These are phyloP conservation scores for Pseudogymnoascus sp. DNA, from an alignment of 2,329 filamentous ascomycete species.

Conservation along the genomic window DNA sequence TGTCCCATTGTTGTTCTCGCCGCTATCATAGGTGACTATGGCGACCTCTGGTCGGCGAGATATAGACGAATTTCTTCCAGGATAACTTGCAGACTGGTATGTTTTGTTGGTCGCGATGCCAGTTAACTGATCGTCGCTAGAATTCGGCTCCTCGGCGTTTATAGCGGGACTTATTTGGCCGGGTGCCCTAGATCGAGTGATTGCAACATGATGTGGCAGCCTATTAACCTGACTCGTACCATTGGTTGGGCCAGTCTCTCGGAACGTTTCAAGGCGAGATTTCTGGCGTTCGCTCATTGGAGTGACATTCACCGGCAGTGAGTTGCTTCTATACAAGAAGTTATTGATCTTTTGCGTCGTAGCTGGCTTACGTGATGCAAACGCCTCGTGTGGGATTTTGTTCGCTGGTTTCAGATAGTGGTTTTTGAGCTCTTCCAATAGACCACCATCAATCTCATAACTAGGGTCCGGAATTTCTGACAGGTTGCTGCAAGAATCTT, in stretches of 20 bases:
- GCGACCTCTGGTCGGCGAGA: background rate
- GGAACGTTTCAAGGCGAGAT: background rate
- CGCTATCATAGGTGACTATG: background rate
- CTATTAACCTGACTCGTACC: background rate
- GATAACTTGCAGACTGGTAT: background rate
- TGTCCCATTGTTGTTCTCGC: background rate
- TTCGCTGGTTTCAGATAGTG: background rate
- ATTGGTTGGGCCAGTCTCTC: background rate
- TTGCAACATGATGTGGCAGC: constrained; percentile 1
- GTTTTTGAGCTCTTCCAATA: background rate
- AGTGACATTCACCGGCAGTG: background rate
- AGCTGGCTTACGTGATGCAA: background rate
- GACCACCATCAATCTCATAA: background rate
- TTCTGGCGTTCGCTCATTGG: constrained; percentile 10
- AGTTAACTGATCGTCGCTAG: background rate
- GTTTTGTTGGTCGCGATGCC: background rate
- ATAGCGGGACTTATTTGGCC: background rate
- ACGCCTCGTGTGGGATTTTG: background rate
- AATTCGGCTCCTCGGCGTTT: background rate
- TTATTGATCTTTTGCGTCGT: background rate
- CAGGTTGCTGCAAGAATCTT: background rate
- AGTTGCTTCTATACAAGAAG: constrained; percentile 7
- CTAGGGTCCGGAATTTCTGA: background rate
- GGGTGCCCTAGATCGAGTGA: background rate
- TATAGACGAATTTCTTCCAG: background rate